A percentile compares a stretch with the other conserved stretches of the same genome.
Evolutionary conservation across 163 green algal species (phyloP).

Genomic region (Coccomyxa subellipsoidea): DNA sequence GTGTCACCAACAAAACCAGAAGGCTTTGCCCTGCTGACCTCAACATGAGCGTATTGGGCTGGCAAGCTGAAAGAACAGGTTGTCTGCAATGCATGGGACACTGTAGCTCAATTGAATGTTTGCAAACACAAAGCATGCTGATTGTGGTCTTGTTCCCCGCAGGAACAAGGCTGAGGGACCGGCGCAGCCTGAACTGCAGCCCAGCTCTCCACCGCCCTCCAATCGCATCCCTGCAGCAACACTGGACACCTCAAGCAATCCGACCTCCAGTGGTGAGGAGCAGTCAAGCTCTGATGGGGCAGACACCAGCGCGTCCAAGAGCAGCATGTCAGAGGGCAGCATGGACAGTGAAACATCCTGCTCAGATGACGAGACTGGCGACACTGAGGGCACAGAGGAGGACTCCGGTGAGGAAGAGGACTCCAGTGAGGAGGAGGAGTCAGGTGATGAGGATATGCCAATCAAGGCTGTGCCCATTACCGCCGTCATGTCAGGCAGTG

Average conservation of each 20-base stretch:
- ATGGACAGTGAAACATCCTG: not conserved
- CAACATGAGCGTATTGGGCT: too few species aligned
- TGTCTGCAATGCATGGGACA: too few species aligned
- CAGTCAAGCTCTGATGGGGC: not conserved
- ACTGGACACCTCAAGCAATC: not conserved
- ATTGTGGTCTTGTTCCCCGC: not conserved
- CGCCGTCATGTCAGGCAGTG: not conserved
- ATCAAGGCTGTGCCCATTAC: not conserved
- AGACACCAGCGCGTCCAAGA: not conserved
- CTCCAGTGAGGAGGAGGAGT: not conserved
- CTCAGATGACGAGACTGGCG: not conserved
- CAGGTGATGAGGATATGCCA: not conserved
- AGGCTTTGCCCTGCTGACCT: too few species aligned
- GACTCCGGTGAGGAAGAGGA: not conserved
- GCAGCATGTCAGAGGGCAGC: too few species aligned
- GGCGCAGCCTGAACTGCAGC: not conserved
- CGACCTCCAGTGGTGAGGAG: not conserved
- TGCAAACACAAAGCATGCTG: too few species aligned
- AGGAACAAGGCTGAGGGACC: not conserved
- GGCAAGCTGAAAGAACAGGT: too few species aligned
- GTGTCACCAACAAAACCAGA: too few species aligned
- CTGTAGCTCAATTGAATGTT: too few species aligned
- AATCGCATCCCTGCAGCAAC: not conserved
- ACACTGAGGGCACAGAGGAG: not conserved
- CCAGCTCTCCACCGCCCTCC: not conserved